Conservation (phyloP, 371 early-diverging fungal genomes). For the Mortierella sp. region DNA sequence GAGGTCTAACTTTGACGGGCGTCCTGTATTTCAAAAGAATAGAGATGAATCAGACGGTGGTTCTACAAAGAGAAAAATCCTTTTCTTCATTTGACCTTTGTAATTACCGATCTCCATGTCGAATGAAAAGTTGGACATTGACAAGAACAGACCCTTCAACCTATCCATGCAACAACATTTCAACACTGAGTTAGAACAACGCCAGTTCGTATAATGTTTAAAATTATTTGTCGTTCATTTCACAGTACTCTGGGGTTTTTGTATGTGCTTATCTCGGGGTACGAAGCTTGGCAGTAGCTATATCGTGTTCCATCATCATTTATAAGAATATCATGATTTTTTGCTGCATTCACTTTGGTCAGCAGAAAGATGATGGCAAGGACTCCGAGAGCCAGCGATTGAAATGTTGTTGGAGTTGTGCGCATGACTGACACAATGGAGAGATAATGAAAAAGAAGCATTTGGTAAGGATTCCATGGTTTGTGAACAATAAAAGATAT, state of each 20-base stretch:
- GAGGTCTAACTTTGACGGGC: slow-evolving; percentile 20
- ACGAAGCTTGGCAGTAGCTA: slow-evolving; percentile 52
- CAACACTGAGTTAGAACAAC: too few relatives aligned
- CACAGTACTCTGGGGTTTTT: slow-evolving; percentile 36
- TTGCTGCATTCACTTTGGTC: not conserved
- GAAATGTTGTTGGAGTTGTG: not conserved
- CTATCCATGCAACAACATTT: slow-evolving; percentile 5
- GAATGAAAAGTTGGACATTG: slow-evolving; percentile 49
- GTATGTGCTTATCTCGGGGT: slow-evolving; percentile 26
- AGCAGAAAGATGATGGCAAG: not conserved
- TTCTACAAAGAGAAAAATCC: too few relatives aligned
- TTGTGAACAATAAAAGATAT: too few relatives aligned
- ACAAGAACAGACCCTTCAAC: slow-evolving; percentile 33
- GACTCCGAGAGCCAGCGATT: not conserved
- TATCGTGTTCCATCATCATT: slow-evolving; percentile 24
- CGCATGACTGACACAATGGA: too few relatives aligned
- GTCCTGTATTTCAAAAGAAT: slow-evolving; percentile 4
- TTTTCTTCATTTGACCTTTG: not conserved
- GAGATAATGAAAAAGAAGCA: too few relatives aligned
- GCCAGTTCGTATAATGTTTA: too few relatives aligned
- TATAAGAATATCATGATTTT: not conserved
- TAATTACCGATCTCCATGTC: slow-evolving; percentile 57
- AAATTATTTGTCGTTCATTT: too few relatives aligned
- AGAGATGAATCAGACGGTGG: too few relatives aligned
- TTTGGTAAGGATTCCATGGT: too few relatives aligned